Conservation (phyloP, 768 basidiomycete genomes). For the Hemileccinum rubropunctum region DNA sequence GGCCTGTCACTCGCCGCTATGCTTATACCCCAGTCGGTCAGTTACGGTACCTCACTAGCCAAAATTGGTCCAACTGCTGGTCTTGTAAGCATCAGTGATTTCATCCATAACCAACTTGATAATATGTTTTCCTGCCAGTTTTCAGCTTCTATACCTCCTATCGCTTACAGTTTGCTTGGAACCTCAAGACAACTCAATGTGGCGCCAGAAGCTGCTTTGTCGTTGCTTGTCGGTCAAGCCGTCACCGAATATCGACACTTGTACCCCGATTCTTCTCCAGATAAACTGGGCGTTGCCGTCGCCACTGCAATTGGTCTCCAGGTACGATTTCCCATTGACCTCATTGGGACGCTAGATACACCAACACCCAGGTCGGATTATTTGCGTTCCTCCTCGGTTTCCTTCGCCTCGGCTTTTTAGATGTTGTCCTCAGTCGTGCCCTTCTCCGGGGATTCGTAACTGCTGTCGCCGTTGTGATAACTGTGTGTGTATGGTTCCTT, state of each 20-base stretch:
- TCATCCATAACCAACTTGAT: not conserved
- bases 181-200: constrained; percentile 80
- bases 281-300: constrained; percentile 60
- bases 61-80: constrained; percentile 84
- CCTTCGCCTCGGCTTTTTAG: constrained; percentile 87
- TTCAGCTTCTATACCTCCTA: constrained; percentile 80
- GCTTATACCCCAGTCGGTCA: constrained; percentile 85
- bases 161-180: constrained; percentile 89
- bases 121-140: constrained; percentile 44
- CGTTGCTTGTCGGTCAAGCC: constrained; percentile 84
- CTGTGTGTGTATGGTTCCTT: constrained; percentile 57
- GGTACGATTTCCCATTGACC: constrained; percentile 35
- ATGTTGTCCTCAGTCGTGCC: constrained; percentile 89
- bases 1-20: constrained; percentile 84
- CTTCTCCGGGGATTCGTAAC: constrained; percentile 85
- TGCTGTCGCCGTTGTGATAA: constrained; percentile 81
- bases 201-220: constrained; percentile 87
- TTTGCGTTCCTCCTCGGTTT: constrained; percentile 86
- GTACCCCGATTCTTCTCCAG: constrained; percentile 36
- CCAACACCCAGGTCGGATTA: constrained; percentile 61
- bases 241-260: constrained; percentile 65
- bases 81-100: constrained; percentile 48
- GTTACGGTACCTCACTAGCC: constrained; percentile 87
- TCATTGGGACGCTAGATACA: not conserved
- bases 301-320: constrained; percentile 84